Evolutionary conservation across 2,329 filamentous ascomycete genomes (phyloP), one percentile per base, ranked within the genome.

Genomic region (Neobulgaria alba): DNA sequence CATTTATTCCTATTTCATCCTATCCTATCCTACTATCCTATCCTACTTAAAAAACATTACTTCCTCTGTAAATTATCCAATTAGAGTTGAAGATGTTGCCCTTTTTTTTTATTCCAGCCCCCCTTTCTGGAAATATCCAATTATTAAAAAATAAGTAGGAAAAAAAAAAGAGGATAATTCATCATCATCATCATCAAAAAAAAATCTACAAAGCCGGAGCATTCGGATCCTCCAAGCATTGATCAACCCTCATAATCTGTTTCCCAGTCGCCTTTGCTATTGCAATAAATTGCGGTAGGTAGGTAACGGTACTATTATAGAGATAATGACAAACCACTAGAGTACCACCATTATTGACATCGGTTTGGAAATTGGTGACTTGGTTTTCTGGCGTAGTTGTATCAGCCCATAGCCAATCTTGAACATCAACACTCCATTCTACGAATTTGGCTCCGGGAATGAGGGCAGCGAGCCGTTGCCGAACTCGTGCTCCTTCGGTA

Each of bases 321-420:
- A 83, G 61, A 58, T 82, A 85, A 60, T 85, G 80, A 70, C 83
- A 73, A 10, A 85, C 80, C 0, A 80, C 76, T 36, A 85, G 61
- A 50, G 68, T 68, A 1, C 79, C 79, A 1, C 79, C 79, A 52
- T 71, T 74, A 17, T 66, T 64, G 2, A 84, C 68, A 55, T 81
- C 77, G 3, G 73, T 67, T 56, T 74, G 68, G 61, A 85, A 84
- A 10, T 78, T 75, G 3, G 75, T 73, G 10, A 82, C 62, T 61
- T 84, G 80, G 53, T 77, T 77, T 63, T 82, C 73, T 1, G 79
- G 79, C 3, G 77, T 82, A 32, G 62, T 54, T 0, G 67, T 71
- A 55, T 71, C 62, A 1, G 76, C 79, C 77, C 78, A 85, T 17
- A 80, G 54, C 77, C 78, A 84, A 57, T 85, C 80, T 63, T 84